Base-by-base conservation (phyloP, 495 filamentous ascomycete genomes). In the Jackrogersella multiformis region DNA sequence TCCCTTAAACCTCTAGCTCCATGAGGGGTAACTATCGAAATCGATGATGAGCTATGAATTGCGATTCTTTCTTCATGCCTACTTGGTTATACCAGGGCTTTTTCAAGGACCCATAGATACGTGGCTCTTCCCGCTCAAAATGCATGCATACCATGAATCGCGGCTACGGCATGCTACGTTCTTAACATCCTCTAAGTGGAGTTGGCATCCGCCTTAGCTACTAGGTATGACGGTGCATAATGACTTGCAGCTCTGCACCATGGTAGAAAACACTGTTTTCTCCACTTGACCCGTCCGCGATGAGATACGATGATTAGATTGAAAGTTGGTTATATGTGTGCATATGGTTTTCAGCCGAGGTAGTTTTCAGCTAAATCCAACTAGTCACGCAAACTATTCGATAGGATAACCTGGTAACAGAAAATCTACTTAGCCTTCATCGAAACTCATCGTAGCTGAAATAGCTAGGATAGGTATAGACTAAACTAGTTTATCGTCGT, bases 201-300 rank as follows among this genome's bases (percentile, higher is more conserved):
- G 44, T 28, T 23, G 20, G 64, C 53, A 57, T 48, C 64, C 44
- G 58, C 58, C 23, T 26, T 39, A 15, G 9, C 28, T 9, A 32
- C 21, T 3, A 58, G 41, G 18, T 44, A 46, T 26, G 42, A 46
- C 28, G 54, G 24, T 38, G 54, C 65, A 68, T 59, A 59, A 68
- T 68, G 59, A 59, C 65, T 59, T 49, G 59, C 65, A 59, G 58
- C 12, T 39, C 32, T 55, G 10, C 38, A 38, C 32, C 45, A 62
- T 53, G 32, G 52, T 36, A 45, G 46, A n/a, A 12, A 6, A 26
- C 10, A 51, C 49, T 53, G 5, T 32, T 49, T 48, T 48, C 44
- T 24, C 24, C 21, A 18, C 10, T 32, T 10, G 26, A 28, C 15
- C 10, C 9, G 23, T 44, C 57, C 16, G 21, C 24, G 38, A 63